Percentiles rank a stretch among this genome's conserved stretches.
phyloP scores from a whole-genome alignment of 768 basidiomycete genomes.

The Mycena galericulata region DNA sequence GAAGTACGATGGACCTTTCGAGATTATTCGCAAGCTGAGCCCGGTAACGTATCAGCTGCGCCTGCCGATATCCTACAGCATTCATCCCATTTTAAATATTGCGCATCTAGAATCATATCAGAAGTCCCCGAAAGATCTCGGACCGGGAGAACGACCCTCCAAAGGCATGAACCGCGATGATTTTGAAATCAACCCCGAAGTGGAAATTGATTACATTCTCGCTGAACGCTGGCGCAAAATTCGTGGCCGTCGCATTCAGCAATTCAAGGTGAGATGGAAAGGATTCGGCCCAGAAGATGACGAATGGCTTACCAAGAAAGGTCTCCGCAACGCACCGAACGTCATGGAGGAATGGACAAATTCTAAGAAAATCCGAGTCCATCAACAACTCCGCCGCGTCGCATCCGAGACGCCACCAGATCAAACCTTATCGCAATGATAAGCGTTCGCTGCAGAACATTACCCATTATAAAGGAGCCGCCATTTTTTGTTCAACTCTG shows the following conservation, averaged over 20 bases:
- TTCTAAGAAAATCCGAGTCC: too few species aligned
- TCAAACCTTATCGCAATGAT: too few species aligned
- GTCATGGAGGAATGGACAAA: too few species aligned
- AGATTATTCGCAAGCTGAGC: conserved; percentile 36
- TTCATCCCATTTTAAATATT: conserved; percentile 39
- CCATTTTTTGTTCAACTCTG: too few species aligned
- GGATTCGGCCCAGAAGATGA: too few species aligned
- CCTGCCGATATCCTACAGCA: conserved; percentile 33
- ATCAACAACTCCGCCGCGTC: too few species aligned
- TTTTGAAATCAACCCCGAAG: conserved; percentile 31
- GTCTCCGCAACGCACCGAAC: conserved; percentile 6
- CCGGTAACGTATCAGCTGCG: conserved; percentile 36
- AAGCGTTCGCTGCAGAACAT: too few species aligned
- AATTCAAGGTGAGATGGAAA: too few species aligned
- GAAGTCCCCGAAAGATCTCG: conserved; percentile 30
- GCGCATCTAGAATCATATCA: conserved; percentile 37
- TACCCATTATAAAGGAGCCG: too few species aligned
- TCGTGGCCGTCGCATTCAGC: neutral
- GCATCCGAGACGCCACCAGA: too few species aligned
- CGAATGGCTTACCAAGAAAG: too few species aligned
- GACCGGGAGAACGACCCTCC: conserved; percentile 12
- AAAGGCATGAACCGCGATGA: conserved; percentile 13
- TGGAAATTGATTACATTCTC: conserved; percentile 40
- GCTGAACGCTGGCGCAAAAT: conserved; percentile 26
- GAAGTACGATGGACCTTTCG: conserved; percentile 38